phyloP scores from a whole-genome alignment of 176 grass and related monocot species.

The Saccharum spontaneum region DNA sequence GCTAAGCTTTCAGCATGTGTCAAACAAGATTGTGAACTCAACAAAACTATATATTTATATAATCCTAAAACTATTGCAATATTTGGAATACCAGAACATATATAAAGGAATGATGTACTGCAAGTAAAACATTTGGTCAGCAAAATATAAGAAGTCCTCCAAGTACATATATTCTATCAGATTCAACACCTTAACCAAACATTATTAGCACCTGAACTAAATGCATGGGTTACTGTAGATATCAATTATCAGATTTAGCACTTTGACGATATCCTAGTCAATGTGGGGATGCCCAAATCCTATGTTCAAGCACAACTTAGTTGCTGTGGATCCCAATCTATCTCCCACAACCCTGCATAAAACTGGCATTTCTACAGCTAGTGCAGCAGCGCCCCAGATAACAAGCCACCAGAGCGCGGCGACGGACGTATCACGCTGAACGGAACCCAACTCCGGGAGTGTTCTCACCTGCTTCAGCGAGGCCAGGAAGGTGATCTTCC shows the following conservation, averaged over 20 bases:
- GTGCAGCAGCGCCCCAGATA: neutral
- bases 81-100: neutral
- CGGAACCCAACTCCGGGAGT: too few relatives aligned
- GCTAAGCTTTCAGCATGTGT: neutral
- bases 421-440: too few relatives aligned
- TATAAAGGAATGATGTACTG: neutral
- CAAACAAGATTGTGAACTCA: neutral
- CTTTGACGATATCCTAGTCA: neutral
- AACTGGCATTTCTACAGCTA: neutral
- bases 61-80: too few relatives aligned
- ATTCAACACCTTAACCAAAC: neutral
- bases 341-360: neutral
- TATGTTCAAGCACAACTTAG: neutral
- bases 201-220: neutral
- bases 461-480: constrained; percentile 48
- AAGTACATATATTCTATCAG: neutral
- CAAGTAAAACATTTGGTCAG: too few relatives aligned
- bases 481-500: constrained; percentile 44
- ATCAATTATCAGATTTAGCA: neutral
- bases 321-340: neutral
- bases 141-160: neutral
- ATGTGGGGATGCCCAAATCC: neutral
- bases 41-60: neutral
- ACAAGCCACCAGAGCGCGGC: neutral
- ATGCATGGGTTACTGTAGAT: neutral